These are phyloP conservation scores for Margaritispora aquatica DNA, from an alignment of 495 filamentous ascomycete genomes.

Conservation along the genomic window DNA sequence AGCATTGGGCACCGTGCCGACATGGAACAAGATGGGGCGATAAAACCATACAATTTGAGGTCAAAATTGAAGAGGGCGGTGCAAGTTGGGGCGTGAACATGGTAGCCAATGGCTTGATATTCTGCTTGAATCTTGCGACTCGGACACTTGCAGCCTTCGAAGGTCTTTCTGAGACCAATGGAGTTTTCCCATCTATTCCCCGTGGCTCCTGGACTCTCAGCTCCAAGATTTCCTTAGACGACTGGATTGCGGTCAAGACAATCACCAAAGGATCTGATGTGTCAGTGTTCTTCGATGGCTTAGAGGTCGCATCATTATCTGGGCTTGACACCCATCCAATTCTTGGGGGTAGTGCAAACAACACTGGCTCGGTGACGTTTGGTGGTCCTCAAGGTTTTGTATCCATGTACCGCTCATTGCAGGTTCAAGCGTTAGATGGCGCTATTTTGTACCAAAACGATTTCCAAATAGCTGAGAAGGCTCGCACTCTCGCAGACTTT, in stretches of 20 bases:
- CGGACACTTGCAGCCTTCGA: constrained; percentile 7
- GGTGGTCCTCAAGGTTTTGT: constrained; percentile 9
- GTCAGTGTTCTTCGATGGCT: not conserved
- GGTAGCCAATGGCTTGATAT: constrained; percentile 16
- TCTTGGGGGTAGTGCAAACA: constrained; percentile 12
- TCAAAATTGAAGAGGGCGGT: constrained; percentile 10
- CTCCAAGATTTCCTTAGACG: not conserved
- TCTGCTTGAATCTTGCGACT: constrained; percentile 6
- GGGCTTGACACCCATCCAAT: constrained; percentile 9
- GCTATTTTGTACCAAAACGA: constrained; percentile 8
- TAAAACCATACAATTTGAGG: constrained; percentile 9
- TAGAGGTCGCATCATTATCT: constrained; percentile 1
- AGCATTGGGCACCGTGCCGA: constrained; percentile 17
- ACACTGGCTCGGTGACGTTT: constrained; percentile 15
- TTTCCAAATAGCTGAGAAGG: constrained; percentile 1
- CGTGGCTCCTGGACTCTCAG: constrained; percentile 6
- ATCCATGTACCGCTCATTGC: constrained; percentile 4
- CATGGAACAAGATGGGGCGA: constrained; percentile 13
- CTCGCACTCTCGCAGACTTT: constrained; percentile 14
- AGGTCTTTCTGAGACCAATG: constrained; percentile 10
- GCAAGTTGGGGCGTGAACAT: constrained; percentile 18
- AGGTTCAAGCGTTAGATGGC: not conserved
- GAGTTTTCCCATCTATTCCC: constrained; percentile 9
- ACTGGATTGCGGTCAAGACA: constrained; percentile 3
- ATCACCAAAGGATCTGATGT: not conserved